A percentile compares a stretch with the other conserved stretches of the same genome.
Conservation (phyloP, 768 basidiomycete species). For the Leccinum broughii region DNA sequence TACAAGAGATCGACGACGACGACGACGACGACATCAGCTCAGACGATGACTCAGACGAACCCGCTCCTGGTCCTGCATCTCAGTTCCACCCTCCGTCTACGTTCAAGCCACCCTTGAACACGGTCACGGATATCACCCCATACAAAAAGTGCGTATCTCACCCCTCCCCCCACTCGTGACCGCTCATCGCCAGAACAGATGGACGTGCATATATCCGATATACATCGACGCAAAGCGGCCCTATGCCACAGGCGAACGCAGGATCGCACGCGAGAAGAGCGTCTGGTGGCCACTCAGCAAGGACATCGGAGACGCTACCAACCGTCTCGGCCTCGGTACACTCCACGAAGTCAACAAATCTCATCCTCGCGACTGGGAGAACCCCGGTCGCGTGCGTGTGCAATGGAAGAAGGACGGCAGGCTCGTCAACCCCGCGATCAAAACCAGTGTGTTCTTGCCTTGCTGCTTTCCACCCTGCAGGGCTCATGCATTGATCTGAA, state of each 20-base stretch:
- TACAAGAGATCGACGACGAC: conserved; percentile 71
- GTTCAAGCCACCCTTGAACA: conserved; percentile 33
- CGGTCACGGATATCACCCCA: conserved; percentile 73
- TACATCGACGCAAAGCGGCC: conserved; percentile 96
- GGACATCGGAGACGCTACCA: conserved; percentile 86
- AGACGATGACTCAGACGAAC: conserved; percentile 28
- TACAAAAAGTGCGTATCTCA: conserved; percentile 71
- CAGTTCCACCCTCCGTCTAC: conserved; percentile 36
- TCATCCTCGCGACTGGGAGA: conserved; percentile 98
- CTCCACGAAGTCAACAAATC: conserved; percentile 88
- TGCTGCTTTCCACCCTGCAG: background rate
- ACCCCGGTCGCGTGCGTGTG: conserved; percentile 92
- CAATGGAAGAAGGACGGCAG: conserved; percentile 84
- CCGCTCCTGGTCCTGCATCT: conserved; percentile 56
- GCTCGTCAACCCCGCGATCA: conserved; percentile 65
- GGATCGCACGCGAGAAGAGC: conserved; percentile 74
- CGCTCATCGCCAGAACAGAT: conserved; percentile 48
- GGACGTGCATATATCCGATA: conserved; percentile 96
- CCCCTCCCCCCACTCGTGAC: background rate
- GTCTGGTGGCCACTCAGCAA: conserved; percentile 96
- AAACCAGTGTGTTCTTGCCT: conserved; percentile 61
- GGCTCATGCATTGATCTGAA: background rate
- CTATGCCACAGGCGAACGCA: conserved; percentile 78
- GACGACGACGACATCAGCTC: conserved; percentile 49
- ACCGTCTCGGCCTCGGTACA: conserved; percentile 71